Base-by-base conservation (phyloP, 225 moss, liverwort and hornwort genomes). In the Marchantia paleacea region DNA sequence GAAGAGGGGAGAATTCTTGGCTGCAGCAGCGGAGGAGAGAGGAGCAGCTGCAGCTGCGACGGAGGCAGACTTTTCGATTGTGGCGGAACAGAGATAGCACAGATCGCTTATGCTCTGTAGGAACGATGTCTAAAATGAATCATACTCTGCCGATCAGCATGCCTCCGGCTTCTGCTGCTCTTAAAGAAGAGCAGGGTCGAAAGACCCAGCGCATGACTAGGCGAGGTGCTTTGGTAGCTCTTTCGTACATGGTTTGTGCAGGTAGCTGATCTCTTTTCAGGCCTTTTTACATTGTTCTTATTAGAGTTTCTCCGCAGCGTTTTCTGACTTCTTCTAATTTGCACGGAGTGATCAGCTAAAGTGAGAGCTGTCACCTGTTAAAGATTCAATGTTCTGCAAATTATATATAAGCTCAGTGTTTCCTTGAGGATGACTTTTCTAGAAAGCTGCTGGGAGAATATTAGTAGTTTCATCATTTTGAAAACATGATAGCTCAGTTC, bases 231-330 rank as follows among this genome's bases (percentile, higher is more conserved):
- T 64, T 85, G 79, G 96, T 97, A 77, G 96, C 96, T 7, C 84
- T 93, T 62, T 90, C 94, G 0, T 97, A 97, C 88, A 97, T 97
- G 96, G 78, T 65, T 63, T 94, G 94, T 85, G 91, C 96, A 86
- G 96, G 94, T 96, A 47, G 75, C 50, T 83, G 28, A 24, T 75
- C 20, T 24, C 52, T 9, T 14, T 7, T 16, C 54, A 26, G 6
- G 54, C 14, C 14, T 75, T 11, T 24, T 22, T 12, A 10, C 14
- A 1, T 2, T 39, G 39, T 39, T 39, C 39, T 39, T 39, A 39
- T 5, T 5, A 2, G 39, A 39, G 39, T 39, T 22, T 64, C n/a
- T 22, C 20, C 22, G 63, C 25, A n/a, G n/a, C n/a, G n/a, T n/a
- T 58, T 6, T 58, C 57, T 58, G 57, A 13, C 2, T 58, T 1